Percentiles rank a stretch among this genome's conserved stretches.
Conservation (phyloP, 1,284 basidiomycete species). For the Erythrobasidium hasegawianum region DNA sequence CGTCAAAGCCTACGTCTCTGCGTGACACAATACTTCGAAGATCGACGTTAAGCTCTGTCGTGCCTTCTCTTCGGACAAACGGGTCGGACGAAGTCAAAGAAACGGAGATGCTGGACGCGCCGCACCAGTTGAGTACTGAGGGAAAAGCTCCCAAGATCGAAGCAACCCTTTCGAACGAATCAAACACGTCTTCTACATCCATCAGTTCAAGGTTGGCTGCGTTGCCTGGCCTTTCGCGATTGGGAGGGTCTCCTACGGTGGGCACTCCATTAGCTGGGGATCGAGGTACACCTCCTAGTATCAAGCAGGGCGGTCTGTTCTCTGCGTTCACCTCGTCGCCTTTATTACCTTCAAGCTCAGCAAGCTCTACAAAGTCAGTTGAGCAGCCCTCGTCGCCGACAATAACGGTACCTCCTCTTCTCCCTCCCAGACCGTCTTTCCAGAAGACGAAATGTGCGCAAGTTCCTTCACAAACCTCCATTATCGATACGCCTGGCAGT, state of each 20-base stretch:
- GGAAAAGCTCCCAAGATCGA: background rate
- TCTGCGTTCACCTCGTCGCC: background rate
- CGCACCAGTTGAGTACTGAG: no score
- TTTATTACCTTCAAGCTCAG: background rate
- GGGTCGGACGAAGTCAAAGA: constrained; percentile 17
- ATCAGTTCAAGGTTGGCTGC: constrained; percentile 32
- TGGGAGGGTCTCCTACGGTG: background rate
- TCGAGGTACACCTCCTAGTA: background rate
- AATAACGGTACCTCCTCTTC: background rate
- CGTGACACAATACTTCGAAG: constrained; percentile 23
- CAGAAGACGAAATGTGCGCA: no score
- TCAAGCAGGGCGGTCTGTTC: background rate
- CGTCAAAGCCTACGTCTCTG: constrained; percentile 5
- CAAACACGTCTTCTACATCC: background rate
- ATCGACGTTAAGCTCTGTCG: constrained; percentile 7
- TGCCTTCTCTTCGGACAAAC: background rate
- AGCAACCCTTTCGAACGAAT: no score
- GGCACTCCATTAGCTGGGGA: no score
- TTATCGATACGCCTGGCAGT: no score
- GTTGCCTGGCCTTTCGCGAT: constrained; percentile 18
- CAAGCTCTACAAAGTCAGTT: no score
- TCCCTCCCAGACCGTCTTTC: background rate
- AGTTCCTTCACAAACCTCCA: background rate
- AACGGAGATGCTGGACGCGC: constrained; percentile 30
- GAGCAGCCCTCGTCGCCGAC: background rate